These are phyloP conservation scores for Arbutus unedo DNA, from an alignment of 148 eudicot genomes.

Conservation along the genomic window DNA sequence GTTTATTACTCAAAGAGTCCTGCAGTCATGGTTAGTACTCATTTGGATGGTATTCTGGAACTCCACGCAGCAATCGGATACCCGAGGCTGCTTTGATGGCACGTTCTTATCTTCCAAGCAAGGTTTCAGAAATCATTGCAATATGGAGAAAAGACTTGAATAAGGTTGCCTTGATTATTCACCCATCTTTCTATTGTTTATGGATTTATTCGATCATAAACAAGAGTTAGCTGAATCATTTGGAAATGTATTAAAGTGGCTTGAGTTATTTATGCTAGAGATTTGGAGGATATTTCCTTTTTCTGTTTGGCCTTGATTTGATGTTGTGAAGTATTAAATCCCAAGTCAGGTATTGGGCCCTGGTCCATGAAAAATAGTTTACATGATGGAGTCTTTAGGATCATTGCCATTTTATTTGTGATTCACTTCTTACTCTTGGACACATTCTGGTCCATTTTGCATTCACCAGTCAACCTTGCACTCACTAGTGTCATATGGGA, in stretches of 20 bases:
- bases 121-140: conserved; percentile 83
- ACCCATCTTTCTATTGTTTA: background rate
- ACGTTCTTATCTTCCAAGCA: conserved; percentile 93
- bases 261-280: conserved; percentile 1
- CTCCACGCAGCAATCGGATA: conserved; percentile 78
- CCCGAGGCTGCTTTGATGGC: conserved; percentile 99
- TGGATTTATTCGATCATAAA: background rate
- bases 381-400: background rate
- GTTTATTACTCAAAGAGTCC: background rate
- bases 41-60: conserved; percentile 15
- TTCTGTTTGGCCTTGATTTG: background rate
- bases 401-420: background rate
- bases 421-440: background rate
- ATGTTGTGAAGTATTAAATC: background rate
- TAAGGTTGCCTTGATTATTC: conserved; percentile 47
- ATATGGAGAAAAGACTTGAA: conserved; percentile 91
- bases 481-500: background rate
- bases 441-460: background rate
- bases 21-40: background rate
- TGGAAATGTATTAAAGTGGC: conserved; percentile 9
- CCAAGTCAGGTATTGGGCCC: background rate
- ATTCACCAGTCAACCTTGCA: background rate
- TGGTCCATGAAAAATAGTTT: background rate
- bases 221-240: background rate
- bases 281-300: background rate